Base-by-base conservation (phyloP, 2,329 filamentous ascomycete genomes). In the Aphanocladium album region DNA sequence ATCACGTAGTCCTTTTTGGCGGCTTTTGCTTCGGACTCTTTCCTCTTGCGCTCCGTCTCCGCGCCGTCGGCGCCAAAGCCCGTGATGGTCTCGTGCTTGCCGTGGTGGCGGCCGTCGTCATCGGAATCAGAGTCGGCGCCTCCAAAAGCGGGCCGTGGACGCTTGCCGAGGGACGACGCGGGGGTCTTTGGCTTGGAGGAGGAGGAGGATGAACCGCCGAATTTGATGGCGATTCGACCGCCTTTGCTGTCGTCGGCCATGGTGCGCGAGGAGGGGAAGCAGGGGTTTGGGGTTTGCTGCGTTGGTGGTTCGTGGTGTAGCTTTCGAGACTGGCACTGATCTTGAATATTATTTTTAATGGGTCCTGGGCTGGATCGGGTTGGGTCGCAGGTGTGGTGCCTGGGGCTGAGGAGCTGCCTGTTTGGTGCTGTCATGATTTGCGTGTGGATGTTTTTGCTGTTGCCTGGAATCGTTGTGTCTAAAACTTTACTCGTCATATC, bases 1-100 rank as follows among this genome's bases (percentile, higher is more conserved):
- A 91, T 90, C 19, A 89, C 76, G 49, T 85, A 76, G 8, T 79
- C 66, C 62, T 71, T 73, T 62, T 71, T 71, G 37, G 66, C 64
- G 39, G 66, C 64, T n/a, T 64, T 64, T 27, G 43, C 66, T 21
- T 61, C 12, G 9, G 52, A 37, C 47, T 58, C 61, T 25, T 67
- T 72, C 62, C 47, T 76, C 71, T 64, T 72, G 65, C 64, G 70
- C 63, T 70, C 82, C 76, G 65, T 73, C 63, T 75, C 74, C 16
- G 73, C 72, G 11, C 73, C 73, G 14, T 82, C 80, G 27, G 70
- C 74, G 1, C 78, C 79, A 62, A 83, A 81, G 0, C 77, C 80
- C 8, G 79, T 80, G 33, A 85, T 82, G 25, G 68, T 70, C 67
- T 84, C 79, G 63, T 79, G 75, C 30, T 68, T 73, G 35, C 67